Conservation (phyloP, 768 basidiomycete species). For the Paxillus ammoniavirescens region DNA sequence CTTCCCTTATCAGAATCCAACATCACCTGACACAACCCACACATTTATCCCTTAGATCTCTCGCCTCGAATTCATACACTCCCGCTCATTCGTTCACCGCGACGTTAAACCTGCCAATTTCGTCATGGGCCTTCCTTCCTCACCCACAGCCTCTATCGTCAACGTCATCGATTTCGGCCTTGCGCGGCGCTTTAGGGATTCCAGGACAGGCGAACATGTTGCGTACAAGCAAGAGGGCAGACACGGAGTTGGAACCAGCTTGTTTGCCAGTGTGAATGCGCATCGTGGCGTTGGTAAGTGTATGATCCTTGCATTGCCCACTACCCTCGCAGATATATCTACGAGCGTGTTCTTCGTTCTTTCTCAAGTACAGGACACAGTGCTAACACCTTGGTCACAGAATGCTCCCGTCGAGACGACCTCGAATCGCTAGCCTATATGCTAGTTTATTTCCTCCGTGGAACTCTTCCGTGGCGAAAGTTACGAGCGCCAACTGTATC, state of each 20-base stretch:
- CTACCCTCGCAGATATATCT: background rate
- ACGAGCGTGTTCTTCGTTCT: background rate
- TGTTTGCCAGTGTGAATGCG: constrained; percentile 74
- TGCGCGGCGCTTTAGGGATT: constrained; percentile 74
- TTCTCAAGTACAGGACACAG: too few species aligned
- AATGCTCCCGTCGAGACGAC: constrained; percentile 76
- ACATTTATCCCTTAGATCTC: constrained; percentile 61
- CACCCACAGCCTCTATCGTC: constrained; percentile 66
- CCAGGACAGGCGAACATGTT: constrained; percentile 62
- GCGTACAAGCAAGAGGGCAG: constrained; percentile 70
- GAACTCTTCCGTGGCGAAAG: constrained; percentile 77
- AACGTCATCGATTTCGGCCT: constrained; percentile 93
- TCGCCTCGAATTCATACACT: constrained; percentile 95
- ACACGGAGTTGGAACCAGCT: constrained; percentile 76
- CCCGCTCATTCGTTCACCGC: constrained; percentile 90
- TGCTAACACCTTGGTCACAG: constrained; percentile 31
- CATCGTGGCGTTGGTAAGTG: constrained; percentile 71
- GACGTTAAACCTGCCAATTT: constrained; percentile 99
- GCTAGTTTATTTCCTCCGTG: constrained; percentile 79
- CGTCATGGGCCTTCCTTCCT: constrained; percentile 75
- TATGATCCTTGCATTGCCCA: background rate
- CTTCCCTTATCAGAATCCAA: background rate
- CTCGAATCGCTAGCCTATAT: constrained; percentile 80
- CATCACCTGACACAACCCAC: constrained; percentile 8
- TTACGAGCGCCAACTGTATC: constrained; percentile 62